Evolutionary conservation across 1,284 basidiomycete species (phyloP), one percentile per base, ranked within the genome.

Genomic region (Hemileia vastatrix): DNA sequence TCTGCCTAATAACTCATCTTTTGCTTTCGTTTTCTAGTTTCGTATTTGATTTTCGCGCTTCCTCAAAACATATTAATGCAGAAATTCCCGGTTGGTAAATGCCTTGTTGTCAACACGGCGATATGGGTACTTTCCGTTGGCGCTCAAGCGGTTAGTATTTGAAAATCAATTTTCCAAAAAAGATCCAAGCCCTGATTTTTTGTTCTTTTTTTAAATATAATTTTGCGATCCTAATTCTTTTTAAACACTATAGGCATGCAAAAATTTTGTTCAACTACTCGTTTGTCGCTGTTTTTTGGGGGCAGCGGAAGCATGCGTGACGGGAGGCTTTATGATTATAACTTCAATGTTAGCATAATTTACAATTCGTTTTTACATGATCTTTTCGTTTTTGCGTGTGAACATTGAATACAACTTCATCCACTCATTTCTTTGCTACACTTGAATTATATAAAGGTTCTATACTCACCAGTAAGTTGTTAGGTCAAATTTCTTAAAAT

Each of bases 61-160:
- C 52, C 52, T 31, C 52, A 54, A 40, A 54, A 54, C 32, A 19
- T 54, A 32, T 24, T 18, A 19, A 19, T 54, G 6, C 21, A 54
- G 21, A 15, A 32, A 15, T 54, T 54, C 32, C 32, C 52, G 6
- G 31, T 32, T 21, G 52, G 52, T 4, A 32, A 18, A 15, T 54
- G 32, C 6, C 18, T 54, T 19, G 52, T n/a, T 11, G 31, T 40
- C 5, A 54, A 54, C 36, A 24, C n/a, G 18, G 8, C 36, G 0
- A 36, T 36, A 11, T 54, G 52, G 52, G 49, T 24, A 6, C 5
- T 50, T 21, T 21, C 27, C 11, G 24, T 50, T 50, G 4, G 19
- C 15, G 19, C 27, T 8, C 24, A 21, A 50, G 18, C 18, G 24
- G 49, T 50, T 6, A n/a, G 18, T 50, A 18, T 21, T 21, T 27